Evolutionary conservation across 805 yeast genomes (phyloP).

Genomic region (Monosporozyma yasuniensis): DNA sequence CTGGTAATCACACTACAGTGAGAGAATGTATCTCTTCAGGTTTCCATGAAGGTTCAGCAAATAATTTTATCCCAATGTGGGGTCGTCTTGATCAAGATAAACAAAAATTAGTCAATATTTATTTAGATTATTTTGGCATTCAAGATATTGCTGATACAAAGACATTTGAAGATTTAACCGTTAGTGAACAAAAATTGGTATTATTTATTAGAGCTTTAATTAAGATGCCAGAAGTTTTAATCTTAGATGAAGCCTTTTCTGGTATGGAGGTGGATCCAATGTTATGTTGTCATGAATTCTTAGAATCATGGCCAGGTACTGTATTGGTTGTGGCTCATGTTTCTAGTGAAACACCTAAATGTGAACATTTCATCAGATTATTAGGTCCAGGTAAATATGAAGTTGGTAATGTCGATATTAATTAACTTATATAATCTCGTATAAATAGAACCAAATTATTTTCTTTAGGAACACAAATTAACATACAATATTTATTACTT

Average conservation of each 20-base stretch:
- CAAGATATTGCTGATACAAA: conserved; percentile 28
- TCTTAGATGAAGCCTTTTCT: conserved; percentile 87
- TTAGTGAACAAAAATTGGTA: conserved; percentile 71
- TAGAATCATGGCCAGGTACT: conserved; percentile 55
- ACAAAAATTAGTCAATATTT: conserved; percentile 34
- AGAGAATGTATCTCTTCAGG: conserved; percentile 64
- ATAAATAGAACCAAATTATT: too few relatives aligned
- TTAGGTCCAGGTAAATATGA: conserved; percentile 32
- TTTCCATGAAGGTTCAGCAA: conserved; percentile 46
- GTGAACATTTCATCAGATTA: conserved; percentile 40
- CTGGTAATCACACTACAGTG: conserved; percentile 36
- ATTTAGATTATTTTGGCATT: conserved; percentile 40
- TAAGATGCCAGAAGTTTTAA: conserved; percentile 67
- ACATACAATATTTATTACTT: too few relatives aligned
- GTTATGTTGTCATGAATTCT: conserved; percentile 43
- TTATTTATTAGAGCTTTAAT: conserved; percentile 70
- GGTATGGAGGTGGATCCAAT: conserved; percentile 69
- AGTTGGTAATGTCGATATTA: conserved; percentile 15
- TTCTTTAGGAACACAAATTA: background rate
- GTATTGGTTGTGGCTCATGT: conserved; percentile 77
- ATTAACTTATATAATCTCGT: too few relatives aligned
- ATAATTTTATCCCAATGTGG: conserved; percentile 44
- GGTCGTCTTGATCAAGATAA: conserved; percentile 26
- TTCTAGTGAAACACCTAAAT: conserved; percentile 61
- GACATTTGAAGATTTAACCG: conserved; percentile 44